phyloP scores from a whole-genome alignment of 352 stramenopile species.

The Phytophthora crassamura region DNA sequence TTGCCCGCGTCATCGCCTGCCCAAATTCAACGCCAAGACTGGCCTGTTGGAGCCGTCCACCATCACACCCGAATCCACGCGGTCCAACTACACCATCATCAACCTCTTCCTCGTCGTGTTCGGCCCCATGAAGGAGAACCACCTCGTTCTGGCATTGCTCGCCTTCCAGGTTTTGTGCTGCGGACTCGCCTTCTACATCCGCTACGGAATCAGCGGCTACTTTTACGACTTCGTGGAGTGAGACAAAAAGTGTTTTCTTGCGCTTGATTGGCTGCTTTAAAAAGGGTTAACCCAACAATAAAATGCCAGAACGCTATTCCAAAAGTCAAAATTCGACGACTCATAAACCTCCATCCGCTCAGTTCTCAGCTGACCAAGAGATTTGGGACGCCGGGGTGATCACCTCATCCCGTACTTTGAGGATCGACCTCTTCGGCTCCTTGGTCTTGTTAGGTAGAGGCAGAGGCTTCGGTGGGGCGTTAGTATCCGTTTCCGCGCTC shows the following conservation, averaged over 20 bases:
- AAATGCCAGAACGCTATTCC: slow-evolving; percentile 7
- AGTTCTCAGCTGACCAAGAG: slow-evolving; percentile 36
- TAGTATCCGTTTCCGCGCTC: slow-evolving; percentile 14
- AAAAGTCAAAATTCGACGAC: too few species aligned
- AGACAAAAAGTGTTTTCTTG: too few species aligned
- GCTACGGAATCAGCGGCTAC: slow-evolving; percentile 86
- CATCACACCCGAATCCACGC: slow-evolving; percentile 85
- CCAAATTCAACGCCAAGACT: slow-evolving; percentile 94
- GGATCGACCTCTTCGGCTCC: slow-evolving; percentile 61
- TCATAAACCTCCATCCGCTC: background rate
- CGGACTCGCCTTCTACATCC: slow-evolving; percentile 80
- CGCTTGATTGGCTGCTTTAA: slow-evolving; percentile 4
- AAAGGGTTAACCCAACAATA: slow-evolving; percentile 13
- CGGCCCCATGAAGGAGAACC: slow-evolving; percentile 83
- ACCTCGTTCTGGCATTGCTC: slow-evolving; percentile 71
- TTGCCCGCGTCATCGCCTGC: slow-evolving; percentile 97
- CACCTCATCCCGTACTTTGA: slow-evolving; percentile 49
- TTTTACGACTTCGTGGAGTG: slow-evolving; percentile 93
- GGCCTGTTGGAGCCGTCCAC: slow-evolving; percentile 93
- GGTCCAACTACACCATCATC: slow-evolving; percentile 91
- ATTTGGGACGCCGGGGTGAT: slow-evolving; percentile 48
- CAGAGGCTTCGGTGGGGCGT: slow-evolving; percentile 28
- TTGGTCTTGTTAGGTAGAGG: slow-evolving; percentile 51
- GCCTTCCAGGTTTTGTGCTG: slow-evolving; percentile 81
- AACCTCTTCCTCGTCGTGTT: slow-evolving; percentile 89